Percentiles rank a stretch among this genome's conserved stretches.
These are phyloP conservation scores for Lenwebbia sp. DNA, from an alignment of 345 rosid species.

Conservation along the genomic window DNA sequence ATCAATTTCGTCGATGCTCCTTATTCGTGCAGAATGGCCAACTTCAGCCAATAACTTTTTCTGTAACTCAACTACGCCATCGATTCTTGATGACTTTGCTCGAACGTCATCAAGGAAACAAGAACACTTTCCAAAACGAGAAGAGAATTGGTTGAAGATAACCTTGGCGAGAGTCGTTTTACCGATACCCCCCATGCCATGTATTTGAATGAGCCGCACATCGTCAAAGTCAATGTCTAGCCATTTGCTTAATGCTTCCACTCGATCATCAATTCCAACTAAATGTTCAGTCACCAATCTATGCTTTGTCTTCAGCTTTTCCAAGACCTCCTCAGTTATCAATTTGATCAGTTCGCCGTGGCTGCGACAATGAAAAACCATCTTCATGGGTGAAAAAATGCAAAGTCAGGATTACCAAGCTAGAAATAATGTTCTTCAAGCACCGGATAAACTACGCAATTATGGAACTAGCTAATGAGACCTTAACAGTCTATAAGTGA, in stretches of 20 bases:
- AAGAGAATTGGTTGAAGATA: not conserved
- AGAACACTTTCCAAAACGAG: not conserved
- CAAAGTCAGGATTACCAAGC: not conserved
- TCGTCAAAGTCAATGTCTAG: not conserved
- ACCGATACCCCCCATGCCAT: not conserved
- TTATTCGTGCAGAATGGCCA: not conserved
- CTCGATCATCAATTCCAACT: not conserved
- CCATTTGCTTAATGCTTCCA: not conserved
- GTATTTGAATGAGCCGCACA: not conserved
- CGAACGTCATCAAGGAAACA: not conserved
- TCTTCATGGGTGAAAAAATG: not conserved
- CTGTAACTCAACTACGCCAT: not conserved
- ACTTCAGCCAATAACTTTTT: not conserved
- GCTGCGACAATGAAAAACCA: not conserved
- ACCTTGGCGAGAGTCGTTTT: not conserved
- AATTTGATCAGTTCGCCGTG: not conserved
- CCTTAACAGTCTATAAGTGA: not conserved
- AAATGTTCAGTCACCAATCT: not conserved
- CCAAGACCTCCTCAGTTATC: not conserved
- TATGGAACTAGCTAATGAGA: not conserved
- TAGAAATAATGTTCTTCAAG: not conserved
- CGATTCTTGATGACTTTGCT: not conserved
- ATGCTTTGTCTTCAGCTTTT: not conserved
- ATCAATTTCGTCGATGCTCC: not conserved
- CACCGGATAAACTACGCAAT: not conserved